phyloP scores from a whole-genome alignment of 805 yeast species.

The Spathaspora arborariae region DNA sequence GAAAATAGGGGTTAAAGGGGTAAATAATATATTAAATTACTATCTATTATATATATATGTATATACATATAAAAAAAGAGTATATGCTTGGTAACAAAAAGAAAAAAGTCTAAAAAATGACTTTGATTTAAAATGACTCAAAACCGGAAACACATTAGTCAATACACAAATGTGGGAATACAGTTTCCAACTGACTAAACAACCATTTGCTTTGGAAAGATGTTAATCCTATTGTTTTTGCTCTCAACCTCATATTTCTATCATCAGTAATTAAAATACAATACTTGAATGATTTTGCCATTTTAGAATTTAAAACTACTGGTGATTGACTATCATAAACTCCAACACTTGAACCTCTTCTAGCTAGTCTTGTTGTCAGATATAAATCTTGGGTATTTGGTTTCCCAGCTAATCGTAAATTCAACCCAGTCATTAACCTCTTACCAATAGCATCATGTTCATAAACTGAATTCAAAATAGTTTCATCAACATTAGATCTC shows the following conservation, averaged over 20 bases:
- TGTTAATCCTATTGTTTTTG: constrained; percentile 52
- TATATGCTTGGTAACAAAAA: not conserved
- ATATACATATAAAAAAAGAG: no score
- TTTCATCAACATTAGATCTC: constrained; percentile 70
- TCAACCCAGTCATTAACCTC: constrained; percentile 39
- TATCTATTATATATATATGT: not conserved
- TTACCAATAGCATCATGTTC: constrained; percentile 40
- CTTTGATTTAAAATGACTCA: not conserved
- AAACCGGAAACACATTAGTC: constrained; percentile 29
- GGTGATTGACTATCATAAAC: constrained; percentile 6
- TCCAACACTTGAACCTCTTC: not conserved
- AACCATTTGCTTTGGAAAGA: constrained; percentile 61
- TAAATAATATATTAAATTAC: not conserved
- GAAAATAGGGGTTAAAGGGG: not conserved
- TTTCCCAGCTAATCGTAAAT: constrained; percentile 14
- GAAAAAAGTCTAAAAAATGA: not conserved
- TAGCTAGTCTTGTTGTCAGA: not conserved
- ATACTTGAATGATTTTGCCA: constrained; percentile 46
- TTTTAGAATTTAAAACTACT: constrained; percentile 26
- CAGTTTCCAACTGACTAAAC: constrained; percentile 46
- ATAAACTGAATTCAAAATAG: constrained; percentile 50
- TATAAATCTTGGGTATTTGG: not conserved
- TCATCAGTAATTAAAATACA: constrained; percentile 72
- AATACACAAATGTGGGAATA: constrained; percentile 48
- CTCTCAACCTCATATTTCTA: constrained; percentile 64